Percentiles rank a stretch among this genome's conserved stretches.
Evolutionary conservation across 345 rosid species (phyloP).

Genomic region (Rhizophora mangle): DNA sequence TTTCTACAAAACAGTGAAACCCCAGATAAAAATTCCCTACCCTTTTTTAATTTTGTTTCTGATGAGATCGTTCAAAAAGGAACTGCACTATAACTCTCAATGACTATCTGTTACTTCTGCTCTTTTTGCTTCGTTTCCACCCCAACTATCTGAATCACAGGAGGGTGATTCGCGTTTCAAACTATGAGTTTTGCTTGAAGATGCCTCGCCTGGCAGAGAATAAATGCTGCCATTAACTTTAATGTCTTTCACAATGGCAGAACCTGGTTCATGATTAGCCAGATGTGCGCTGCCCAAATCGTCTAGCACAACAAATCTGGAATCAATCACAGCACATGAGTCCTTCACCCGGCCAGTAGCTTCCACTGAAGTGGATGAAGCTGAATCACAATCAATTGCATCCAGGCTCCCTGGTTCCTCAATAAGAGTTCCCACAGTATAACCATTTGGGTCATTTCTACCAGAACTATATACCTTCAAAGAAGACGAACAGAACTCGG

Average conservation of each 20-base stretch:
- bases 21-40: conserved; percentile 31
- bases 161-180: conserved; percentile 20
- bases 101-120: conserved; percentile 17
- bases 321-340: conserved; percentile 7
- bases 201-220: conserved; percentile 9
- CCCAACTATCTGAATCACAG: conserved; percentile 9
- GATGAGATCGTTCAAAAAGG: conserved; percentile 21
- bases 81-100: conserved; percentile 4
- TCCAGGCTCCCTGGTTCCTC: conserved; percentile 4
- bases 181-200: conserved; percentile 10
- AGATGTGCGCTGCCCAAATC: background rate
- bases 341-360: conserved; percentile 3
- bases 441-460: background rate
- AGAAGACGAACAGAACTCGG: conserved; percentile 2
- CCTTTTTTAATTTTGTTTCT: background rate
- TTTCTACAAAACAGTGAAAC: conserved; percentile 45
- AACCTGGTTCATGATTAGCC: conserved; percentile 9
- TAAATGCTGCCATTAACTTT: conserved; percentile 11
- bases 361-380: conserved; percentile 17
- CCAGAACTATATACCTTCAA: background rate
- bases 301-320: conserved; percentile 15
- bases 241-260: conserved; percentile 12
- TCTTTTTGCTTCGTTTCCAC: conserved; percentile 21
- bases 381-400: conserved; percentile 18
- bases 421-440: background rate